Evolutionary conservation across 768 basidiomycete genomes (phyloP).

Genomic region (Dioszegia crocea): DNA sequence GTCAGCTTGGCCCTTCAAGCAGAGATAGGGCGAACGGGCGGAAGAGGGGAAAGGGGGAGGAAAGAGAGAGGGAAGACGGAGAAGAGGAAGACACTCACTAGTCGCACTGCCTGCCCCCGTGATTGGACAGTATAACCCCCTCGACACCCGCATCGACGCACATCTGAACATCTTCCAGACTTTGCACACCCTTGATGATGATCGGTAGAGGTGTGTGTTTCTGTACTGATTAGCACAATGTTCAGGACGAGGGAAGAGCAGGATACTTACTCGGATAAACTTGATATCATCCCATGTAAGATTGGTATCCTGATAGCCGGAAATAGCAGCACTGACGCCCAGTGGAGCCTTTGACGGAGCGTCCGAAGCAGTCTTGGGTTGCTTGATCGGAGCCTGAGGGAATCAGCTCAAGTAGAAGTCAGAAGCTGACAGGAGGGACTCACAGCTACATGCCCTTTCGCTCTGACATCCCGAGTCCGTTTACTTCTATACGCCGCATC

Average conservation of each 20-base stretch:
- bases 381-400: conserved; percentile 23
- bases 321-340: conserved; percentile 47
- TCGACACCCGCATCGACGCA: conserved; percentile 81
- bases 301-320: conserved; percentile 49
- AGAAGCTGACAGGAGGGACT: not conserved
- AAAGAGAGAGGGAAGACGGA: too few relatives aligned
- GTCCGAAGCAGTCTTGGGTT: conserved; percentile 3
- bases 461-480: conserved; percentile 51
- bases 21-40: too few relatives aligned
- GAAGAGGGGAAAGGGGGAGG: too few relatives aligned
- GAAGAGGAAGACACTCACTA: too few relatives aligned
- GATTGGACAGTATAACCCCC: conserved; percentile 86
- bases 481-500: conserved; percentile 81
- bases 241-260: not conserved
- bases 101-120: conserved; percentile 63
- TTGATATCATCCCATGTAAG: conserved; percentile 49
- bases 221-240: conserved; percentile 14
- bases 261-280: conserved; percentile 39
- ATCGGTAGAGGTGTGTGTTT: conserved; percentile 54
- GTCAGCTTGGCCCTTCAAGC: too few relatives aligned
- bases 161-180: conserved; percentile 68
- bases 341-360: conserved; percentile 21
- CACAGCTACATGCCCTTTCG: conserved; percentile 27
- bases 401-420: not conserved
- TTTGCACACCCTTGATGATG: conserved; percentile 56